phyloP scores from a whole-genome alignment of 2,329 filamentous ascomycete species.

The Xylariomycetidae sp. region DNA sequence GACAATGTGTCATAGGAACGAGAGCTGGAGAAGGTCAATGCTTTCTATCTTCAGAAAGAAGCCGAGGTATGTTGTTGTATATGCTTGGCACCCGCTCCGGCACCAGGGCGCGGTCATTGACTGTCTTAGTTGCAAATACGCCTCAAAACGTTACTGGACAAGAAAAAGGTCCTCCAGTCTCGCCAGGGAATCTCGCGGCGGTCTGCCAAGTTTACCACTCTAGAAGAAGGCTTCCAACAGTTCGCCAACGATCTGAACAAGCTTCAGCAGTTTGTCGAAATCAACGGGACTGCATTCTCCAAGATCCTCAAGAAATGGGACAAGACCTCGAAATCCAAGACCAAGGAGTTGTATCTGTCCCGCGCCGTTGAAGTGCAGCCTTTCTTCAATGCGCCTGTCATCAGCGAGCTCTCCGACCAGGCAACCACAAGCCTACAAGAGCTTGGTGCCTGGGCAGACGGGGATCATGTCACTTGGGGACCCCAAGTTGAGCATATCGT shows the following conservation, averaged over 20 bases:
- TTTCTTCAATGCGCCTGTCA: slow-evolving; percentile 95
- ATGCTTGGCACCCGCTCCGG: too few species aligned
- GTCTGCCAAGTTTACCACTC: slow-evolving; percentile 86
- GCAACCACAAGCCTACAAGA: slow-evolving; percentile 95
- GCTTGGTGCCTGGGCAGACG: slow-evolving; percentile 93
- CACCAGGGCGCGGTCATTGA: slow-evolving; percentile 7
- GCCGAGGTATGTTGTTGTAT: slow-evolving; percentile 72
- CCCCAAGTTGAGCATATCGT: slow-evolving; percentile 54
- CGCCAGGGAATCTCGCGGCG: slow-evolving; percentile 75
- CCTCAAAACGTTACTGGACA: slow-evolving; percentile 85
- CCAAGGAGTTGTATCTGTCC: slow-evolving; percentile 94
- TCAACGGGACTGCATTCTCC: slow-evolving; percentile 95
- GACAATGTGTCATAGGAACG: slow-evolving; percentile 69
- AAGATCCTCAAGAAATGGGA: slow-evolving; percentile 99
- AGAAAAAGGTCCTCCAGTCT: slow-evolving; percentile 86
- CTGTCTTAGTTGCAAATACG: slow-evolving; percentile 74
- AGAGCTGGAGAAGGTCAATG: slow-evolving; percentile 97
- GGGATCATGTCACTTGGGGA: slow-evolving; percentile 84
- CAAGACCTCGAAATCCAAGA: slow-evolving; percentile 98
- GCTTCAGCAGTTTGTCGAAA: slow-evolving; percentile 95
- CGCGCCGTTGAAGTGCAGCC: slow-evolving; percentile 95
- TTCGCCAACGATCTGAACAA: slow-evolving; percentile 97
- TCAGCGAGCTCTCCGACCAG: slow-evolving; percentile 93
- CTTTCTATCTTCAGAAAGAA: slow-evolving; percentile 96
- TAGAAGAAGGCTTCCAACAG: slow-evolving; percentile 95